Base-by-base conservation (phyloP, 2,329 filamentous ascomycete genomes). In the Xylariales sp. region DNA sequence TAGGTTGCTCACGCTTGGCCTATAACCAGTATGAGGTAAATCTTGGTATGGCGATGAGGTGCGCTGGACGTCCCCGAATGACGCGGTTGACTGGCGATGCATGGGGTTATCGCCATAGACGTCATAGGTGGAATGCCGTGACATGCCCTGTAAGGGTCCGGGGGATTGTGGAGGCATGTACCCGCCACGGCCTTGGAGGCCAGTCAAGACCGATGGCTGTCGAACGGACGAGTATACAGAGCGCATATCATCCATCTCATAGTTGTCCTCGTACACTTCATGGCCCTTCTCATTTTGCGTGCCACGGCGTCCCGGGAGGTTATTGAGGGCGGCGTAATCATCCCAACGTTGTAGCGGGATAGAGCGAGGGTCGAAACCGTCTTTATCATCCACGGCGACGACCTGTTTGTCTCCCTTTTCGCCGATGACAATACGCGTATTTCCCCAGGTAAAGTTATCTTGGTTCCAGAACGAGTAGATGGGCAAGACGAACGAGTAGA, bases 391-490 rank as follows among this genome's bases (percentile, higher is more conserved):
- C 2, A 94, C 89, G 0, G 94, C 94, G 61, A 99, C 86, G n/a
- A 97, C 85, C 77, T 97, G 90, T 83, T 97, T 97, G 78, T 88
- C 88, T 70, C 94, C 95, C 80, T 95, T 93, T 80, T 99, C 96
- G 67, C 94, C 95, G 72, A 98, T 92, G 73, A 99, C 96, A 72
- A 99, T 90, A 87, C 96, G 94, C 0, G 96, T 99, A 83, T 96
- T 98, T 86, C 96, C 96, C 96, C 96, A 99, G 1, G 91, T 91
- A 86, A 99, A 99, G 82, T 99, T 95, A 81, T 99, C 96, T 80
- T 97, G 94, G 82, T 97, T 97, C 96, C 96, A 99, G 90, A 99
- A 99, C 0, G 95, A 97, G 84, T 98, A 99, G 71, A 99, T 83
- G 0, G 96, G 96, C 12, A 99, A 87, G 70, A 97, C 78, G 75